A percentile compares a stretch with the other conserved stretches of the same genome.
phyloP scores from a whole-genome alignment of 768 basidiomycete species.

The Austroboletus festivus region DNA sequence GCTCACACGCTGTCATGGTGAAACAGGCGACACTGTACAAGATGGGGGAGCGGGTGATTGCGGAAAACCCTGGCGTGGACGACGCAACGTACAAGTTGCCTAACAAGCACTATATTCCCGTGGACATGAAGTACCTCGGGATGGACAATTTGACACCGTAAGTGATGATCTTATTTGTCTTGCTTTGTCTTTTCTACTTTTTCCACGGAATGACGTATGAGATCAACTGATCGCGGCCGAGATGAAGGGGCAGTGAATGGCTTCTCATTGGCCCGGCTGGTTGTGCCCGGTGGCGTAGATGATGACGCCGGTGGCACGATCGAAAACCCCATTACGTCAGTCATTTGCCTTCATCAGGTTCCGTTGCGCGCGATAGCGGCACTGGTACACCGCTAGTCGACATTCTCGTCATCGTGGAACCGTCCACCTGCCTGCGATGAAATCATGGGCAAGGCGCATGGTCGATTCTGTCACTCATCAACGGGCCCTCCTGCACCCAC shows the following conservation, averaged over 20 bases:
- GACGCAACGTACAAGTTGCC: conserved; percentile 74
- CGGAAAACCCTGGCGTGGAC: conserved; percentile 57
- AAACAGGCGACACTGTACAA: conserved; percentile 85
- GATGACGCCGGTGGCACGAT: conserved; percentile 30
- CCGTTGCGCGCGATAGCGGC: too few relatives aligned
- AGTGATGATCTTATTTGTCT: conserved; percentile 15
- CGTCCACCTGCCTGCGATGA: neutral
- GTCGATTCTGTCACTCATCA: too few relatives aligned
- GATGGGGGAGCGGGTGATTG: conserved; percentile 74
- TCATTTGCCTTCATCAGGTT: neutral
- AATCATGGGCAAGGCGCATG: too few relatives aligned
- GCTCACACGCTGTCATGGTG: neutral
- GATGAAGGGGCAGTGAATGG: neutral
- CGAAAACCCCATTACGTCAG: conserved; percentile 21
- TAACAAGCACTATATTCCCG: conserved; percentile 94
- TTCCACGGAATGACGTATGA: conserved; percentile 19
- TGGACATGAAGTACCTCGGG: conserved; percentile 73
- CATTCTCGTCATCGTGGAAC: conserved; percentile 18
- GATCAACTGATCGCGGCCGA: conserved; percentile 8
- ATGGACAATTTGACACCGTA: conserved; percentile 70
- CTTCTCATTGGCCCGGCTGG: neutral
- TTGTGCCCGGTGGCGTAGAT: conserved; percentile 15
- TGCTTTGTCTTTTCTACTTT: neutral
- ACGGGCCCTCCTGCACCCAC: too few relatives aligned
- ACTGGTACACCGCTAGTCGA: neutral